A percentile compares a stretch with the other conserved stretches of the same genome.
phyloP scores from a whole-genome alignment of 2,329 filamentous ascomycete species.

The Ophiocordyceps polyrhachis-furcata region DNA sequence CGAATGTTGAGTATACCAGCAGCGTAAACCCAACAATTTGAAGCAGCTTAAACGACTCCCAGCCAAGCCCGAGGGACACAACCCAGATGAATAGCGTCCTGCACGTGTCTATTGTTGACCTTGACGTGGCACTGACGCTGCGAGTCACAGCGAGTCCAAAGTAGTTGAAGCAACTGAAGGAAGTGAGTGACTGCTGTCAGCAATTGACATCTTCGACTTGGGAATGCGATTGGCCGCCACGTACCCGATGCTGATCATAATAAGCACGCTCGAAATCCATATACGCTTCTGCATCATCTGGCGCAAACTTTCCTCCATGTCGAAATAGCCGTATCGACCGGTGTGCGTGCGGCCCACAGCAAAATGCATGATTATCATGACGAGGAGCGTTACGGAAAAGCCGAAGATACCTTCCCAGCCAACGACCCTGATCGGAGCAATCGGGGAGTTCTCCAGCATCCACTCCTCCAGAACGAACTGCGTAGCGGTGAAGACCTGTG shows the following conservation, averaged over 20 bases:
- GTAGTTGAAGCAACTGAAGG: conserved; percentile 79
- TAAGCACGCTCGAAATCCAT: conserved; percentile 60
- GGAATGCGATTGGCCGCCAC: background rate
- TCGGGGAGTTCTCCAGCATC: conserved; percentile 48
- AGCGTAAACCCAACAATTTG: conserved; percentile 78
- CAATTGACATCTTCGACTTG: background rate
- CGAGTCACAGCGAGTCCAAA: conserved; percentile 90
- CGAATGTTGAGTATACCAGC: conserved; percentile 87
- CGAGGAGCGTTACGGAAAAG: conserved; percentile 57
- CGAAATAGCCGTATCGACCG: conserved; percentile 71
- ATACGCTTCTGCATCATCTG: conserved; percentile 57
- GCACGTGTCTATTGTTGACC: conserved; percentile 94
- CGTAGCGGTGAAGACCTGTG: conserved; percentile 90
- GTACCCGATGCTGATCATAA: conserved; percentile 96
- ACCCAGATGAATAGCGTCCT: conserved; percentile 97
- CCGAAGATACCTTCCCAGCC: conserved; percentile 95
- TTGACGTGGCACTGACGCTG: conserved; percentile 74
- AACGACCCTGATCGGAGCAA: conserved; percentile 75
- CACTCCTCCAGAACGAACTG: conserved; percentile 95
- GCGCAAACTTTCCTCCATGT: conserved; percentile 67
- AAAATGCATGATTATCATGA: conserved; percentile 66
- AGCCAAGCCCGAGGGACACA: conserved; percentile 77
- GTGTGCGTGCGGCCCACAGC: conserved; percentile 54
- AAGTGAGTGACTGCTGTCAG: background rate
- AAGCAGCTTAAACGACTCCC: conserved; percentile 96